Percentiles rank a stretch among this genome's conserved stretches.
These are phyloP conservation scores for Quercus variabilis DNA, from an alignment of 306 rosid genomes.

Conservation along the genomic window DNA sequence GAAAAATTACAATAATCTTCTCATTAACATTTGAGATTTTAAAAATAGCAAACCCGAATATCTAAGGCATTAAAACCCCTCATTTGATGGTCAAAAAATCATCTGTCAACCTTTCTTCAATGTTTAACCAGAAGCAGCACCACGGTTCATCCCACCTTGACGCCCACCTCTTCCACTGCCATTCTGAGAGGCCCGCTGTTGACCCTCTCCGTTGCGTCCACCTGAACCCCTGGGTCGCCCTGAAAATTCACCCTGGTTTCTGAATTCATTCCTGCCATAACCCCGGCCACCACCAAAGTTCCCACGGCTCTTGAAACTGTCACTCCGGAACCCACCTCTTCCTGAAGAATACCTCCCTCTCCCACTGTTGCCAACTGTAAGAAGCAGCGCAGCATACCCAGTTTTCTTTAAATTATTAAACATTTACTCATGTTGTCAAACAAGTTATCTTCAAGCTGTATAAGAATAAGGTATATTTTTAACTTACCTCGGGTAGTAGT, in stretches of 20 bases:
- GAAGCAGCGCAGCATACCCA: slow-evolving; percentile 19
- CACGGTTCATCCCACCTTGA: slow-evolving; percentile 55
- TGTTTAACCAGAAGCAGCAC: slow-evolving; percentile 31
- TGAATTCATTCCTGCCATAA: slow-evolving; percentile 77
- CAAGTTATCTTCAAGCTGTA: not conserved
- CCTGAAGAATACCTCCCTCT: slow-evolving; percentile 89
- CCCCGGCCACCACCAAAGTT: slow-evolving; percentile 71
- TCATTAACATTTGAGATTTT: slow-evolving; percentile 30
- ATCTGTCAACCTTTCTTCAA: slow-evolving; percentile 34
- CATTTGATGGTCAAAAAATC: slow-evolving; percentile 38
- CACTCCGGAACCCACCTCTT: slow-evolving; percentile 70
- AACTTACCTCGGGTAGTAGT: slow-evolving; percentile 85
- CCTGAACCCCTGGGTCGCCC: slow-evolving; percentile 54
- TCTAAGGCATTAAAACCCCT: slow-evolving; percentile 30
- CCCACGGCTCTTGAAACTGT: slow-evolving; percentile 68
- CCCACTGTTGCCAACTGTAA: slow-evolving; percentile 66
- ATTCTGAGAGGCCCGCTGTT: slow-evolving; percentile 61
- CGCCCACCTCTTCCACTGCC: slow-evolving; percentile 79
- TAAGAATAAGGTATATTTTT: not conserved
- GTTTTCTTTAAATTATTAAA: not conserved
- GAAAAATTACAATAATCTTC: slow-evolving; percentile 15
- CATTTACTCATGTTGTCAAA: not conserved
- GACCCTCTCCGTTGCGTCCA: slow-evolving; percentile 58
- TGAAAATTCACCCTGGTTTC: slow-evolving; percentile 81
- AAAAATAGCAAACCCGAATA: slow-evolving; percentile 33